Evolutionary conservation across 2,329 filamentous ascomycete genomes (phyloP), one percentile per base, ranked within the genome.

Genomic region (Ophiocordyceps australis): DNA sequence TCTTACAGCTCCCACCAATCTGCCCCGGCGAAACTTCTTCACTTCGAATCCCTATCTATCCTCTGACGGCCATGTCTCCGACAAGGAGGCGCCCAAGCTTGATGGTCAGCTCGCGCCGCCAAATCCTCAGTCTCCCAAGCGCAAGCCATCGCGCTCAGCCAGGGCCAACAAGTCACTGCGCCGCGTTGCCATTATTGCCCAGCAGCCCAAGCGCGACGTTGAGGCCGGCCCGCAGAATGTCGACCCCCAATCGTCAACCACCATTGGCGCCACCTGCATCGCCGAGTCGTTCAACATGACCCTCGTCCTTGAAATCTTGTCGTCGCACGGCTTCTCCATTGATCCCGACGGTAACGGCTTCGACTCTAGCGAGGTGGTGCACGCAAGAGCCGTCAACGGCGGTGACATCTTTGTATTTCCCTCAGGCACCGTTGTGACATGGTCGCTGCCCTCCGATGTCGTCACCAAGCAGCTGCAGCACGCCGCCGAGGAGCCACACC

Each of bases 341-440:
- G 68, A 75, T 38, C 70, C 70, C 3, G 66, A 75, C 37, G 54
- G 50, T 25, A 69, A 62, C 9, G 64, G 59, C 10, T 73, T 75
- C 37, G 66, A 73, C 35, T 54, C 59, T 24, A 57, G 58, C 34
- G 68, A 74, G 39, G 67, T 75, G 5, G 63, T 75, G 25, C 70
- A 75, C 40, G 70, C 68, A 6, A 55, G 66, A 26, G 59, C 60
- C 7, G 57, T 63, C 31, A 65, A 69, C 43, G 61, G 70, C 30
- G 85, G 83, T 18, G 89, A 98, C 51, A 71, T 95, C 26, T 95
- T 95, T 44, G 74, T 98, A 29, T 98, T 98, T 37, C 83, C 86
- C 7, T 93, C 85, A 0, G 89, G 89, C 9, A 92, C 85, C 9
- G 66, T 95, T 7, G 89, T 95, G 5, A 76, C 81, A 14, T 98